These are phyloP conservation scores for Globisporangium camurandrum DNA, from an alignment of 352 stramenopile genomes.

Conservation along the genomic window DNA sequence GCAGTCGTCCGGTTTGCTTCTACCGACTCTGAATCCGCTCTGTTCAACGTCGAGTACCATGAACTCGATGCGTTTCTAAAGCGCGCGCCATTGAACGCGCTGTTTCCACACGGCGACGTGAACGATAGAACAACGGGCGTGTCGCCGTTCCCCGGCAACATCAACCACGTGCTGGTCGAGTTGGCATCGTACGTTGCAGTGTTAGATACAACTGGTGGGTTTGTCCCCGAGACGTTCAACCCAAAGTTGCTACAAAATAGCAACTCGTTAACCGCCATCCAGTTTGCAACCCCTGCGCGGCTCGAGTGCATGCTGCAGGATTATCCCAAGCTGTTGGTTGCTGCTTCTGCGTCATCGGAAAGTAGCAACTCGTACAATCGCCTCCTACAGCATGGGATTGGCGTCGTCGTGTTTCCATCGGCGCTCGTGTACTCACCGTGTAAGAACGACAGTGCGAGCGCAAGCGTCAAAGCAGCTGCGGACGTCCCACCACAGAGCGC, in stretches of 20 bases:
- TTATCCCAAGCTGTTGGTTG: constrained; percentile 57
- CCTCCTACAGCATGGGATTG: too few species aligned
- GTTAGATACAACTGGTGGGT: constrained; percentile 36
- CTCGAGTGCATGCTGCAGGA: constrained; percentile 82
- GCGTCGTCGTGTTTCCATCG: constrained; percentile 48
- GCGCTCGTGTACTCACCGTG: constrained; percentile 63
- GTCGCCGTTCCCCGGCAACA: constrained; percentile 65
- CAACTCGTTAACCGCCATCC: constrained; percentile 17
- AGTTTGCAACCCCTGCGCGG: constrained; percentile 56
- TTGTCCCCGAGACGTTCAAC: constrained; percentile 69
- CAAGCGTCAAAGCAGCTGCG: constrained; percentile 34
- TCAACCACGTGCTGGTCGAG: constrained; percentile 59
- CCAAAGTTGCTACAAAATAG: constrained; percentile 34
- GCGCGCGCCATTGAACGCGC: constrained; percentile 24
- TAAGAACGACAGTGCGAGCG: constrained; percentile 61
- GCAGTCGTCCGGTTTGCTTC: constrained; percentile 50
- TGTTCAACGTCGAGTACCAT: constrained; percentile 76
- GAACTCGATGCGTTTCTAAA: constrained; percentile 58
- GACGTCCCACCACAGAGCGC: constrained; percentile 60
- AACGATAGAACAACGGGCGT: constrained; percentile 48
- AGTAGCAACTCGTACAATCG: too few species aligned
- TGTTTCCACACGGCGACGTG: constrained; percentile 50
- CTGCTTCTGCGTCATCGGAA: too few species aligned
- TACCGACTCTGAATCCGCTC: constrained; percentile 4
- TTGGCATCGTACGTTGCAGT: constrained; percentile 42